Base-by-base conservation (phyloP, 805 yeast species). In the Schizosaccharomyces cryophilus region DNA sequence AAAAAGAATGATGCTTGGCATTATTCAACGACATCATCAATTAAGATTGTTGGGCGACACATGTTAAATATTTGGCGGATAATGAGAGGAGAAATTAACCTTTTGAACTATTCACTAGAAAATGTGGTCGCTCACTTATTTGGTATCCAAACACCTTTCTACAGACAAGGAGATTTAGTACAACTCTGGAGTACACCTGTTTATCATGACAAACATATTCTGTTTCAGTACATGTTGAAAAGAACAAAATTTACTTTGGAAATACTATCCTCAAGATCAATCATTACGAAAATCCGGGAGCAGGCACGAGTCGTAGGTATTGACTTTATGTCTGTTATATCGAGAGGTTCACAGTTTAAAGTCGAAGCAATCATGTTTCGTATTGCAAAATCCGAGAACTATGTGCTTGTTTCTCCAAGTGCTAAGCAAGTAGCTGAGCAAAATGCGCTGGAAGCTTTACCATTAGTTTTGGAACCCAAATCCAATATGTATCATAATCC, bases 301-400 rank as follows among this genome's bases (percentile, higher is more conserved):
- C 85, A 86, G 69, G 86, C 96, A 0, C 74, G 95, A 58, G 70
- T 93, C 40, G 77, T 88, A 26, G 98, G 98, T 0, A 80, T 93
- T 31, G 97, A 93, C 66, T 93, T 88, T 69, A 78, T 82, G 67
- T 87, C 96, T 2, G 87, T 88, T 7, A 80, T 85, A 63, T 84
- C 86, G 60, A 71, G 98, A 62, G 98, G 98, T 0, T 90, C 97
- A 0, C 98, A 93, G 68, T 93, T 77, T 69, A 89, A 87, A 68
- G 96, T 93, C 1, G 98, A 93, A 68, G 85, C 96, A 0, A 76
- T 89, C 47, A 71, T 93, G 64, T 71, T 80, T 2, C 72, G 98
- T 61, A 71, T 93, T 21, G 79, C 93, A 30, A 87, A 87, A 66
- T 74, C 81, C 1, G 95, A 88, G 67, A 84, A 84, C 67, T 80